These are phyloP conservation scores for Verbascum thapsus DNA, from an alignment of 257 asterid genomes.

Conservation along the genomic window DNA sequence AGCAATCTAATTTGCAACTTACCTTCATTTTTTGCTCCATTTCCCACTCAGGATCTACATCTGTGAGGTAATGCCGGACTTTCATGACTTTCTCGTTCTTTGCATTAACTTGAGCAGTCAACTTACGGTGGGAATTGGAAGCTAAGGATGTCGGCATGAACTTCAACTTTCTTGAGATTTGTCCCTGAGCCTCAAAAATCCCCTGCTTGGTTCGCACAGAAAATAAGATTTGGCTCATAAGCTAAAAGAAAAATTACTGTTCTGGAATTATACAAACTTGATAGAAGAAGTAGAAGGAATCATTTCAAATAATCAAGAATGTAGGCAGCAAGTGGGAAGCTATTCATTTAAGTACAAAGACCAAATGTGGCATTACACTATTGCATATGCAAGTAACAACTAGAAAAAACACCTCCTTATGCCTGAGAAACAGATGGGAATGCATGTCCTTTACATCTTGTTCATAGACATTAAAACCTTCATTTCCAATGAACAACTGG, in stretches of 20 bases:
- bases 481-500: conserved; percentile 52
- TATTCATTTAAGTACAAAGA: no score
- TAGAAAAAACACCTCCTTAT: conserved; percentile 43
- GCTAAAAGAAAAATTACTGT: neutral
- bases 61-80: conserved; percentile 47
- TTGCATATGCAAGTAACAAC: no score
- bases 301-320: no score
- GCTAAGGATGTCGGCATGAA: conserved; percentile 58
- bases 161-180: conserved; percentile 50
- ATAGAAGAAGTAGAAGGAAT: no score
- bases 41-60: conserved; percentile 54
- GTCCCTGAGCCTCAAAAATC: conserved; percentile 53
- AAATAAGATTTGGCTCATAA: neutral
- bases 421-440: conserved; percentile 47
- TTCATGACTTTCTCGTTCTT: conserved; percentile 44
- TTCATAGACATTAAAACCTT: conserved; percentile 52
- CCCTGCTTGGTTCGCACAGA: conserved; percentile 39
- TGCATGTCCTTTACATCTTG: conserved; percentile 36
- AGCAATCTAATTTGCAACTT: neutral
- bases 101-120: conserved; percentile 53
- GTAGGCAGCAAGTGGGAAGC: no score
- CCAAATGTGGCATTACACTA: no score
- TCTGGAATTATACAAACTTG: neutral
- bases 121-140: conserved; percentile 46
- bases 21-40: conserved; percentile 48